Percentiles rank a stretch among this genome's conserved stretches.
phyloP scores from a whole-genome alignment of 257 asterid genomes.

The Salvia rosmarinus region DNA sequence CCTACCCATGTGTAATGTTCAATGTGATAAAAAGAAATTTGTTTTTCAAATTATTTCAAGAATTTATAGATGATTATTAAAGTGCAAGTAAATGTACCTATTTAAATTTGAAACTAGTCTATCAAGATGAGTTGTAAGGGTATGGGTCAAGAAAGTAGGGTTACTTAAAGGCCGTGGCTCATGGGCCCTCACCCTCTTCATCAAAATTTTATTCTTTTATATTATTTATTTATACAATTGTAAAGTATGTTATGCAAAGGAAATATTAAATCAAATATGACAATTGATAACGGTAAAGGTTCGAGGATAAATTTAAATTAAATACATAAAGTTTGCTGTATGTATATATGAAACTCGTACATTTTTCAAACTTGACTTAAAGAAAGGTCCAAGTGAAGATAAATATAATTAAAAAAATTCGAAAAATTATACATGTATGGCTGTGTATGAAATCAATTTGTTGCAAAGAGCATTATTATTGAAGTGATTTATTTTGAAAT shows the following conservation, averaged over 20 bases:
- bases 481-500: conserved; percentile 15
- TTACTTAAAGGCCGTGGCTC: not conserved
- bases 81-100: not conserved
- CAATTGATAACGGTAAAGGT: too few species aligned
- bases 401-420: too few species aligned
- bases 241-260: too few species aligned
- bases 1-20: conserved; percentile 44
- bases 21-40: not conserved
- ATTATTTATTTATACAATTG: too few species aligned
- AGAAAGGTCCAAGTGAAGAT: too few species aligned
- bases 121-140: conserved; percentile 19
- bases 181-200: not conserved
- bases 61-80: not conserved
- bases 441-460: too few species aligned
- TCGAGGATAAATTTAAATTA: too few species aligned
- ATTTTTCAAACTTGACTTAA: too few species aligned
- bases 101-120: conserved; percentile 9
- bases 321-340: too few species aligned
- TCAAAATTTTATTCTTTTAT: not conserved
- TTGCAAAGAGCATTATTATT: too few species aligned
- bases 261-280: not conserved
- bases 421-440: not conserved
- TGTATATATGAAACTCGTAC: too few species aligned
- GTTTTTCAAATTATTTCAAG: not conserved
- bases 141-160: conserved; percentile 23